Evolutionary conservation across 257 asterid genomes (phyloP).

Genomic region (Osmanthus fragrans): DNA sequence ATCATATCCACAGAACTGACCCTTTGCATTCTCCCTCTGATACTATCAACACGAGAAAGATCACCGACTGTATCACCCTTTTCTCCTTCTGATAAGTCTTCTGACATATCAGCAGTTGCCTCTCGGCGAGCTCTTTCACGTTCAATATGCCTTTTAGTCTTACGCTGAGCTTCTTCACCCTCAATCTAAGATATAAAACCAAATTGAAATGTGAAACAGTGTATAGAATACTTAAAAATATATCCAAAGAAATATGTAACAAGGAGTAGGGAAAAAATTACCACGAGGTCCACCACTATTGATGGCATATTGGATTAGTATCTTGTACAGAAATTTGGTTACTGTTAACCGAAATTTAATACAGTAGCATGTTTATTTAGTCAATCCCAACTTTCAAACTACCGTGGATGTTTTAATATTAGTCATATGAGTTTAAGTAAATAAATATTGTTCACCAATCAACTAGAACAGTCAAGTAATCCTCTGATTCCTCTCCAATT

Average conservation of each 20-base stretch:
- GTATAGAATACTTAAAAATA: conserved; percentile 8
- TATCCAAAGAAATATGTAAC: conserved; percentile 1
- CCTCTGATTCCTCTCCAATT: background rate
- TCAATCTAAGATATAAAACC: conserved; percentile 48
- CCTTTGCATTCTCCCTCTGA: conserved; percentile 47
- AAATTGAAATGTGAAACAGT: conserved; percentile 18
- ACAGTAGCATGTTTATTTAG: background rate
- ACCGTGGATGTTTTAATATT: background rate
- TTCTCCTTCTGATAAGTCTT: conserved; percentile 76
- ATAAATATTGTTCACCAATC: background rate
- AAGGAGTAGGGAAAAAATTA: background rate
- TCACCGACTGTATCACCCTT: conserved; percentile 58
- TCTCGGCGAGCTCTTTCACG: conserved; percentile 71
- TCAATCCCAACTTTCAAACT: conserved; percentile 6
- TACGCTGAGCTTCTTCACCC: conserved; percentile 61
- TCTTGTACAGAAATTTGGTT: conserved; percentile 5
- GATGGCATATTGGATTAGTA: conserved; percentile 9
- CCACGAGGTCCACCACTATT: background rate
- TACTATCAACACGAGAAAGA: conserved; percentile 38
- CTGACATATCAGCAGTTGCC: conserved; percentile 77
- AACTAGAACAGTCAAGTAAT: background rate
- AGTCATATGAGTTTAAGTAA: background rate
- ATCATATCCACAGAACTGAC: conserved; percentile 53
- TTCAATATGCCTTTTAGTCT: conserved; percentile 40
- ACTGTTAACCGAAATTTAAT: background rate